Percentiles rank a stretch among this genome's conserved stretches.
Evolutionary conservation across 1,284 basidiomycete genomes (phyloP).

Genomic region (Cryptococcus sp.): DNA sequence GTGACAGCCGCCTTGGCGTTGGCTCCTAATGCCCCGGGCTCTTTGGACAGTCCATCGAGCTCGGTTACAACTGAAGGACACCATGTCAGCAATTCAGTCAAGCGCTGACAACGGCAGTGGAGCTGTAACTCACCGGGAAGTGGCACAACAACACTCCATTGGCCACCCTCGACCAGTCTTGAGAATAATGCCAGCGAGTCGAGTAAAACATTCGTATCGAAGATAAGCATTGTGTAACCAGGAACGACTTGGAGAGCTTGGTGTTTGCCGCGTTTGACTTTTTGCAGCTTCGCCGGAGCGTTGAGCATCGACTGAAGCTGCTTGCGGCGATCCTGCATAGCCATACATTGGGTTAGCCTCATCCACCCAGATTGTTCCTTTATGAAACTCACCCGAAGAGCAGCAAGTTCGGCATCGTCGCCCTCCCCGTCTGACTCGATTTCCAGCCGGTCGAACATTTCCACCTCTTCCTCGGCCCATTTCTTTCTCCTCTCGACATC

Average conservation of each 20-base stretch:
- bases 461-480: conserved; percentile 58
- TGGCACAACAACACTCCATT: conserved; percentile 88
- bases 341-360: background rate
- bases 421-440: conserved; percentile 59
- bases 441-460: conserved; percentile 64
- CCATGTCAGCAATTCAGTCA: background rate
- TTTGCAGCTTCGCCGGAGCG: conserved; percentile 21
- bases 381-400: conserved; percentile 64
- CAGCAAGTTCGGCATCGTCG: conserved; percentile 69
- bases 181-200: conserved; percentile 72
- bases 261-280: conserved; percentile 32
- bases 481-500: conserved; percentile 55
- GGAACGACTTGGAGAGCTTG: conserved; percentile 66
- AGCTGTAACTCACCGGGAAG: conserved; percentile 61
- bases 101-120: background rate
- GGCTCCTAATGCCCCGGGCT: conserved; percentile 65
- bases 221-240: conserved; percentile 85
- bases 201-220: conserved; percentile 92
- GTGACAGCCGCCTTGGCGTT: conserved; percentile 68
- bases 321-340: conserved; percentile 36
- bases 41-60: conserved; percentile 81
- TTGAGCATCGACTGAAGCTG: conserved; percentile 52
- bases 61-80: conserved; percentile 76
- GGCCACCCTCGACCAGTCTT: conserved; percentile 73
- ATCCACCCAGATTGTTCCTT: background rate